These are phyloP conservation scores for Paralagenidium karlingii DNA, from an alignment of 352 stramenopile genomes.

Conservation along the genomic window DNA sequence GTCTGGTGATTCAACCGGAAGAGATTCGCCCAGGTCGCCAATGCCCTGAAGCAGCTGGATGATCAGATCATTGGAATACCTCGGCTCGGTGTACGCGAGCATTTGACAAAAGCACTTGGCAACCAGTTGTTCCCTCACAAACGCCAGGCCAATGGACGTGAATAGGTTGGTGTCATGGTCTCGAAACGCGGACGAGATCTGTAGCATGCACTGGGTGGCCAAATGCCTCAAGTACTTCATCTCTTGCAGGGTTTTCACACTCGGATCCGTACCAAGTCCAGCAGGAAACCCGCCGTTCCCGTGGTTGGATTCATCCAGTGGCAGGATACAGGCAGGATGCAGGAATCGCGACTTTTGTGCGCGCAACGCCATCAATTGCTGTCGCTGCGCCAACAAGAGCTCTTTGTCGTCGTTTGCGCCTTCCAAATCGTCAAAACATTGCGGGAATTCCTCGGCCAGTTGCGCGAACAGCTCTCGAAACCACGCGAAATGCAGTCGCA, in stretches of 20 bases:
- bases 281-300: too few species aligned
- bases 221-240: constrained; percentile 55
- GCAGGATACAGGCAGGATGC: constrained; percentile 35
- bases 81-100: constrained; percentile 50
- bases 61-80: constrained; percentile 57
- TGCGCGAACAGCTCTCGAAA: constrained; percentile 66
- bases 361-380: constrained; percentile 38
- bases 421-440: constrained; percentile 35
- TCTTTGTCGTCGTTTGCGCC: constrained; percentile 10
- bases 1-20: constrained; percentile 14
- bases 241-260: constrained; percentile 2
- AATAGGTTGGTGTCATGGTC: constrained; percentile 39
- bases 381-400: constrained; percentile 17
- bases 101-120: constrained; percentile 61
- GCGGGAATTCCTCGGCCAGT: constrained; percentile 40
- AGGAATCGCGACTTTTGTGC: constrained; percentile 48
- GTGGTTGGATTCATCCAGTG: not conserved
- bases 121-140: constrained; percentile 39
- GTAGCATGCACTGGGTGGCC: constrained; percentile 39
- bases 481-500: constrained; percentile 63
- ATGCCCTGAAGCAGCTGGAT: too few species aligned
- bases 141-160: constrained; percentile 48
- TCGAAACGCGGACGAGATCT: constrained; percentile 50
- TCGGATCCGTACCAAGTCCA: constrained; percentile 1
- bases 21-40: constrained; percentile 20